Base-by-base conservation (phyloP, 139 green algal genomes). In the Chlamydomonas asymmetrica region DNA sequence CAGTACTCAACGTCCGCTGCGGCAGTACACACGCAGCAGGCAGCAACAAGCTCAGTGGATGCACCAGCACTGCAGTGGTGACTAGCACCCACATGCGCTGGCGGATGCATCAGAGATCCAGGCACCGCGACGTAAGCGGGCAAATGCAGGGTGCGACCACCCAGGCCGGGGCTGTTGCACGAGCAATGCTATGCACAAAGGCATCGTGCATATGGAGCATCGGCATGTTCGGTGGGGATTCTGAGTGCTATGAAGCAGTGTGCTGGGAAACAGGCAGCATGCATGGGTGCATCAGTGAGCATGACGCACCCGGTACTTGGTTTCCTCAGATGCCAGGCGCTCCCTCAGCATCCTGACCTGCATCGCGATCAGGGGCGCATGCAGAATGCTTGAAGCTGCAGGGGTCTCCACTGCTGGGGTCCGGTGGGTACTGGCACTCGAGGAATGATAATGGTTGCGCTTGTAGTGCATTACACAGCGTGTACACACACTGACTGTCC, bases 251-350 rank as follows among this genome's bases (percentile, higher is more conserved):
- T 22, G 25, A 27, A 10, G 25, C 54, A n/a, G n/a, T n/a, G n/a
- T n/a, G n/a, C n/a, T n/a, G n/a, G 6, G 6, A 10, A 27, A 35
- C 54, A 37, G 6, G 22, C 54, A 4, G 16, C 54, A 0, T 35
- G 25, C 54, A 37, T 5, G 54, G 8, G 13, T 10, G 32, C 7
- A 18, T 10, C 32, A 22, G 3, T 4, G 31, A 18, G 59, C 32
- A n/a, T 37, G 4, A 4, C 61, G 37, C 37, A 76, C 70, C 70
- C 67, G 40, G 70, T 68, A 67, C 70, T 48, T 67, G 29, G 56
- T 32, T 38, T 76, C n/a, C 34, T 76, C 57, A 2, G 40, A 31
- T 20, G 29, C 29, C 57, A 76, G 40, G n/a, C n/a, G n/a, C n/a
- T n/a, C n/a, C n/a, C n/a, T n/a, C n/a, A n/a, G n/a, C n/a, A n/a